phyloP scores from a whole-genome alignment of 306 rosid species.

The Cucurbita argyrosperma region DNA sequence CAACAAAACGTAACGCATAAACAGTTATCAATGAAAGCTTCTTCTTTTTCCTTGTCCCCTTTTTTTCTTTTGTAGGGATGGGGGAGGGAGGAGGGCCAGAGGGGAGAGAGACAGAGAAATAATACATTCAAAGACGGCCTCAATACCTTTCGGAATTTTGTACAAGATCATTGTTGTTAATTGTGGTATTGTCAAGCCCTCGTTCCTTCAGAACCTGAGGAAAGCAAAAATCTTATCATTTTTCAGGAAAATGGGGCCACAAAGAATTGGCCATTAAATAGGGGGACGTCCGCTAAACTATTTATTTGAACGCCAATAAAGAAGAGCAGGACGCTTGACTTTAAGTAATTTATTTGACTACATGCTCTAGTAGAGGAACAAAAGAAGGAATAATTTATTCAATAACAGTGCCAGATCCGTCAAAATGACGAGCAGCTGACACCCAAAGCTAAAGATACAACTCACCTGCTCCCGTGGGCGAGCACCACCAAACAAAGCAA shows the following conservation, averaged over 20 bases:
- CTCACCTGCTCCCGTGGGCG: slow-evolving; percentile 92
- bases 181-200: slow-evolving; percentile 52
- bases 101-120: no score
- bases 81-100: neutral
- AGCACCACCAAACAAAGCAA: slow-evolving; percentile 86
- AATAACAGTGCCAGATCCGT: neutral
- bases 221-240: slow-evolving; percentile 12
- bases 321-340: neutral
- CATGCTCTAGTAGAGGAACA: neutral
- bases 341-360: neutral
- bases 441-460: neutral
- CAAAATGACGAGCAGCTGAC: neutral
- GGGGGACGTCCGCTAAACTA: neutral
- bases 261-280: neutral
- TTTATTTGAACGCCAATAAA: neutral
- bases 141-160: slow-evolving; percentile 57
- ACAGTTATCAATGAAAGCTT: neutral
- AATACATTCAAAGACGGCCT: neutral
- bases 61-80: neutral
- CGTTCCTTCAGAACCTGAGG: slow-evolving; percentile 89
- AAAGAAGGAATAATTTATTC: neutral
- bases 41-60: neutral
- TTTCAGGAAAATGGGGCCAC: slow-evolving; percentile 7
- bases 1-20: neutral
- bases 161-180: slow-evolving; percentile 32